Evolutionary conservation across 805 yeast genomes (phyloP), one percentile per base, ranked within the genome.

Genomic region (Kodamaea jinghongensis): DNA sequence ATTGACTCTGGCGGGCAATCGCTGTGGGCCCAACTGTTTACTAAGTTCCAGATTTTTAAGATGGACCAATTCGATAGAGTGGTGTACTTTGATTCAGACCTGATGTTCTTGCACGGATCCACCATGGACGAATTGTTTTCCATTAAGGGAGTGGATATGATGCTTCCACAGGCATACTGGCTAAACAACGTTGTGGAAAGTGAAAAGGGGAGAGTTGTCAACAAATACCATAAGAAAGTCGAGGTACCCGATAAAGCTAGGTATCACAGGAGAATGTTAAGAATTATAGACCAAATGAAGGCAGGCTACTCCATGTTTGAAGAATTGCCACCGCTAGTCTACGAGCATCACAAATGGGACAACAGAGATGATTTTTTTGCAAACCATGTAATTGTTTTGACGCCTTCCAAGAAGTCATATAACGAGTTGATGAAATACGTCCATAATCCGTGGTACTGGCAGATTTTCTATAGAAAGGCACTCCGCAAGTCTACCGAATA

Each of bases 21-120:
- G 5, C 50, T 63, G 28, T 80, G 84, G 83, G 44, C 60, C 4
- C 60, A 66, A 4, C 72, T 81, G 40, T 74, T 76, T 46, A 78
- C 83, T 1, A 81, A 81, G 50, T 59, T 81, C 20, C 61, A 69
- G 44, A 70, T 76, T 0, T 81, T 81, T 52, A 65, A 70, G 39
- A 67, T 67, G 48, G 56, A 62, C 0, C 68, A 75, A 26, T 81
- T 66, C 50, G 76, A 77, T 17, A 56, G 83, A 33, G 52, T 81
- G 12, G 67, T 81, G 10, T 79, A 71, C 52, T 55, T 81, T 49
- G 87, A 81, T 54, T 68, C 80, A 7, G 86, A 81, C 58, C 70
- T 81, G 2, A 56, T 67, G 47, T 48, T 78, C 10, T 54, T 54
- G 7, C 55, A 34, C 11, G 35, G 31, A 36, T 42, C 20, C 31